phyloP scores from a whole-genome alignment of 73 alveolate genomes.

The Tetrahymena thermophila region DNA sequence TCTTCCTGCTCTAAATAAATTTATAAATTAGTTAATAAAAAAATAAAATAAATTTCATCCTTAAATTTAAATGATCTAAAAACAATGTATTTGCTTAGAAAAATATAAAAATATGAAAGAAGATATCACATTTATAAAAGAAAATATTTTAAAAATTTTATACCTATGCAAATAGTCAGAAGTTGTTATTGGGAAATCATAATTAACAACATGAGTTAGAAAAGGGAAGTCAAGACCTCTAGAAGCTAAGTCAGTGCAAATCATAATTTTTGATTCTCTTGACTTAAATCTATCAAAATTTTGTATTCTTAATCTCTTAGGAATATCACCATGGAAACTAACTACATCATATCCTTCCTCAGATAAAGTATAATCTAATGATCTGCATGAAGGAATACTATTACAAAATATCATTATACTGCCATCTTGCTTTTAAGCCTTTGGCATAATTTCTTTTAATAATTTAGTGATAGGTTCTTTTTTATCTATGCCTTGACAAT shows the following conservation, averaged over 20 bases:
- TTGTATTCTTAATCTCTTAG: slow-evolving; percentile 65
- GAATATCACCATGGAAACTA: slow-evolving; percentile 84
- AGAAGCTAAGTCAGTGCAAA: slow-evolving; percentile 91
- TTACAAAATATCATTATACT: slow-evolving; percentile 72
- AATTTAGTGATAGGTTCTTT: slow-evolving; percentile 42
- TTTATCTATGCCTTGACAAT: slow-evolving; percentile 57
- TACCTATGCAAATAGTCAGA: slow-evolving; percentile 70
- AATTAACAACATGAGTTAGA: slow-evolving; percentile 63
- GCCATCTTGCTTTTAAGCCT: slow-evolving; percentile 41
- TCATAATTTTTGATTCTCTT: slow-evolving; percentile 64
- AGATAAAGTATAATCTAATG: slow-evolving; percentile 58
- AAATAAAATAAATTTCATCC: not conserved
- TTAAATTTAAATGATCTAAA: no score
- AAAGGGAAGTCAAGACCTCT: slow-evolving; percentile 87
- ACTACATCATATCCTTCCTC: slow-evolving; percentile 59
- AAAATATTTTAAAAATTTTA: no score
- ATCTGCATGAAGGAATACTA: slow-evolving; percentile 75
- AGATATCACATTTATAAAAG: no score
- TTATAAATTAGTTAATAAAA: no score
- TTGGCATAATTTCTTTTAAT: slow-evolving; percentile 35
- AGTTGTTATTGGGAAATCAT: slow-evolving; percentile 74
- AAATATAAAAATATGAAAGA: not conserved
- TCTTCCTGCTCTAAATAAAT: slow-evolving; percentile 79
- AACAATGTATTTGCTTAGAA: no score
- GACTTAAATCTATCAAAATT: slow-evolving; percentile 64